Base-by-base conservation (phyloP, 208 protist species). In the Acanthamoeba sp. region DNA sequence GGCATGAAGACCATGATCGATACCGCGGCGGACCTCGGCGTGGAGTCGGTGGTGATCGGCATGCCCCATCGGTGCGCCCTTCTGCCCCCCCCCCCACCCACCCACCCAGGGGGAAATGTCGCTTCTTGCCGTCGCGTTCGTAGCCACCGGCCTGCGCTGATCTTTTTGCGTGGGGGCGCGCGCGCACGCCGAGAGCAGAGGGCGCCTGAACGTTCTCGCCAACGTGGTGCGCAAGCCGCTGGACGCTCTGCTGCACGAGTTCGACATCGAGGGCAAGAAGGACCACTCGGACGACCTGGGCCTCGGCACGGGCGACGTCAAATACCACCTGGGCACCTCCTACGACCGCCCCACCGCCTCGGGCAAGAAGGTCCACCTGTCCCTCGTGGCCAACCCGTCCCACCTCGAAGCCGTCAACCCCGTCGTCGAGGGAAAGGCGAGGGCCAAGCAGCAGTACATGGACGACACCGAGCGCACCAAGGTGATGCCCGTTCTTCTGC, bases 321-420 rank as follows among this genome's bases (percentile, higher is more conserved):
- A 99, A 96, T 99, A 99, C 97, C 99, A 99, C 96, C 97, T 99
- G 22, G 99, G 99, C 90, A 98, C 96, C 59, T 98, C 95, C 42
- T 95, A 96, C 48, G 95, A 98, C 45, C 93, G 99, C 20, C 80
- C 95, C 27, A 96, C 97, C 36, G 38, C 34, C 4, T 96, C 94
- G 94, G 98, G 98, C 57, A 98, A 98, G 55, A 94, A 96, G 62
- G 48, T 99, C 93, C 93, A 98, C 96, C 97, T 99, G 12, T 99
- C 99, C 91, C 97, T 99, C 85, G 96, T 99, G 80, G 98, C 98
- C 82, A 99, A 99, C 97, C 99, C 99, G 32, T 99, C 99, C 34
- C 99, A 99, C 95, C 97, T 99, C 18, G 99, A 99, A 97, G 98
- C 99, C 48, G 99, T 99, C n/a, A 99, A 99, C 96, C 99, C 99